Conservation (phyloP, 257 asterid species). For the Cinchona pubescens region DNA sequence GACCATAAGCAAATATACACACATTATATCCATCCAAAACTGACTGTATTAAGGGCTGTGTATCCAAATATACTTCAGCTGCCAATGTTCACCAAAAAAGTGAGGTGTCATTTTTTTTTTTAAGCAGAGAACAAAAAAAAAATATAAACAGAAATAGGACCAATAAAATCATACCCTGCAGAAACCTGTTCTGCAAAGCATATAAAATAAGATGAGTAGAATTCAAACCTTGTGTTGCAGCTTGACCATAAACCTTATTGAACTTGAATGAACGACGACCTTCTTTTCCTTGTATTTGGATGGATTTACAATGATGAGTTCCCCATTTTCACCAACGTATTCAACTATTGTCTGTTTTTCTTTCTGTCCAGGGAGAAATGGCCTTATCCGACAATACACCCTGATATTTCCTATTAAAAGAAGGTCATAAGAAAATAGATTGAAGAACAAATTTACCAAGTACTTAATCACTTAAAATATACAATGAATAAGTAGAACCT, state of each 20-base stretch:
- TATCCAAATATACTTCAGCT: conserved; percentile 80
- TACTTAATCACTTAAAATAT: conserved; percentile 3
- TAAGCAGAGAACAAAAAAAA: conserved; percentile 2
- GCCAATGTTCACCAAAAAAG: conserved; percentile 28
- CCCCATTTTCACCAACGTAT: conserved; percentile 81
- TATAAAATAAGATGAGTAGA: conserved; percentile 2
- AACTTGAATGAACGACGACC: conserved; percentile 83
- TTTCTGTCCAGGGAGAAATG: conserved; percentile 76
- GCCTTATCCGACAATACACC: conserved; percentile 92
- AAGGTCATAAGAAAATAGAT: conserved; percentile 17
- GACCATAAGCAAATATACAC: conserved; percentile 95
- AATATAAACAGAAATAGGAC: not conserved
- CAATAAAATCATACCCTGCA: not conserved
- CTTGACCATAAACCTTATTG: conserved; percentile 65
- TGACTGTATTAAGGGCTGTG: conserved; percentile 82
- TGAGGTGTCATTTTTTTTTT: not conserved
- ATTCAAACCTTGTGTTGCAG: conserved; percentile 79
- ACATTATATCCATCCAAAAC: conserved; percentile 95
- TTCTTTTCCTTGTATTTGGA: conserved; percentile 88
- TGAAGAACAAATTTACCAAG: not conserved
- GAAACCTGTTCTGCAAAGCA: not conserved
- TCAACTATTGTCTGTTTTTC: conserved; percentile 68
- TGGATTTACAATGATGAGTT: conserved; percentile 65
- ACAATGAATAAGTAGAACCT: conserved; percentile 42
- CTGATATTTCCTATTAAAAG: conserved; percentile 76